Evolutionary conservation across 2,329 filamentous ascomycete genomes (phyloP), one percentile per base, ranked within the genome.

Genomic region (Ilyonectria destructans): DNA sequence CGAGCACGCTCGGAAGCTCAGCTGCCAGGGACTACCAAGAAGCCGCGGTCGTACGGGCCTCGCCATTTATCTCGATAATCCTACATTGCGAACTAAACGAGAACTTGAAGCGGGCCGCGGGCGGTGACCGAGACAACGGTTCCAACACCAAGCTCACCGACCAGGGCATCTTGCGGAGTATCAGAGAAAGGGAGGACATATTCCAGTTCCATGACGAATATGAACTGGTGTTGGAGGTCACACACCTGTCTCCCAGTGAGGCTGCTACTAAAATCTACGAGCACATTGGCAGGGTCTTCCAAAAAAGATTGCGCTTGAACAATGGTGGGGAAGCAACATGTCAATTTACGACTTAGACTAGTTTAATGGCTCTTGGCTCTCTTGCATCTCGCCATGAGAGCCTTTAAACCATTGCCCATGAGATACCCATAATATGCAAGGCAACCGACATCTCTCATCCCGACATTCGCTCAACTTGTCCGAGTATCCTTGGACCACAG

Each of bases 181-280:
- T 64, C 45, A 35, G 55, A 23, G 15, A 64, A 35, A 21, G 15
- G 29, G 57, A 59, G 45, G 62, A 64, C 10, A 54, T 64, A n/a
- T 64, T 58, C 35, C 46, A 21, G 29, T 64, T 64, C 35, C 33
- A 48, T 2, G 26, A 48, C 23, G 5, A 43, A 17, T 21, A 15
- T 23, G 62, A 64, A 19, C 26, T 64, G 45, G 46, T 54, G 23
- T 37, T 58, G 45, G 62, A 64, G 29, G 33, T 64, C 2, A 64
- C 52, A 9, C 26, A n/a, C 13, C 13, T 58, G 55, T 17, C 37
- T 26, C 33, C 60, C 3, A 8, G 37, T 26, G 51, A 62, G 37
- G 52, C 60, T n/a, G 19, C 37, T 19, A 15, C 19, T 8, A 37
- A 37, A 35, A 49, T 55, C 19, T 35, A 23, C 29, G 23, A 64